Evolutionary conservation across 768 basidiomycete genomes (phyloP).

Genomic region (Mycena metata): DNA sequence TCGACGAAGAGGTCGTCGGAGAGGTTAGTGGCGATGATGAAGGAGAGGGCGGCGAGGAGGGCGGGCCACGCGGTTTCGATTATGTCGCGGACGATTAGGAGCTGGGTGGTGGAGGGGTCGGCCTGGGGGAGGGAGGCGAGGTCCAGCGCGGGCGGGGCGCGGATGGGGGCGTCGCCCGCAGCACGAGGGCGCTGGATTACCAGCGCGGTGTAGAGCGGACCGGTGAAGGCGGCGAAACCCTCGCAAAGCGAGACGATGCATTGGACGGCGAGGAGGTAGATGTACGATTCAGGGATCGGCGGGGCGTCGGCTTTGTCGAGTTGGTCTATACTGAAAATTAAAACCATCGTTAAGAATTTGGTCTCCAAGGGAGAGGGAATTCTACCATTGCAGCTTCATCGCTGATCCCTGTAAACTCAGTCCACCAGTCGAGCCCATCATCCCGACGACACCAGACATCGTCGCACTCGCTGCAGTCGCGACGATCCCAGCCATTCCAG

Average conservation of each 20-base stretch:
- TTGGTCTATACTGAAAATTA: slow-evolving; percentile 86
- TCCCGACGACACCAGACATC: slow-evolving; percentile 86
- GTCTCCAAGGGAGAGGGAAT: neutral
- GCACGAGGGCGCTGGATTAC: slow-evolving; percentile 74
- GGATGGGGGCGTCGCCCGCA: slow-evolving; percentile 74
- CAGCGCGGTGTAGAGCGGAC: slow-evolving; percentile 80
- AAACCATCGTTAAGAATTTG: slow-evolving; percentile 17
- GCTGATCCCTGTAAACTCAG: slow-evolving; percentile 79
- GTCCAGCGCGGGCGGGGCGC: slow-evolving; percentile 82
- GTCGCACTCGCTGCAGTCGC: slow-evolving; percentile 87
- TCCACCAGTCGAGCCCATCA: slow-evolving; percentile 80
- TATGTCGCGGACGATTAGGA: slow-evolving; percentile 79
- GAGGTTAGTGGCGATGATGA: slow-evolving; percentile 90
- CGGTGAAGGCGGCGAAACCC: slow-evolving; percentile 82
- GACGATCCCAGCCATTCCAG: slow-evolving; percentile 84
- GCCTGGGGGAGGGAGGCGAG: slow-evolving; percentile 63
- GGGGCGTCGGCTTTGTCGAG: slow-evolving; percentile 98
- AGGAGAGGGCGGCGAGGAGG: slow-evolving; percentile 89
- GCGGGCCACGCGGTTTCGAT: slow-evolving; percentile 93
- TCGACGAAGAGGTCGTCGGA: slow-evolving; percentile 94
- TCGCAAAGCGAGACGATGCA: slow-evolving; percentile 89
- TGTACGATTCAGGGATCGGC: slow-evolving; percentile 91
- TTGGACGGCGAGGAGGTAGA: slow-evolving; percentile 92
- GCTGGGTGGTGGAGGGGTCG: slow-evolving; percentile 67
- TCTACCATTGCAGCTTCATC: slow-evolving; percentile 93